Evolutionary conservation across 768 basidiomycete genomes (phyloP).

Genomic region (Leccinum pellstonianum): DNA sequence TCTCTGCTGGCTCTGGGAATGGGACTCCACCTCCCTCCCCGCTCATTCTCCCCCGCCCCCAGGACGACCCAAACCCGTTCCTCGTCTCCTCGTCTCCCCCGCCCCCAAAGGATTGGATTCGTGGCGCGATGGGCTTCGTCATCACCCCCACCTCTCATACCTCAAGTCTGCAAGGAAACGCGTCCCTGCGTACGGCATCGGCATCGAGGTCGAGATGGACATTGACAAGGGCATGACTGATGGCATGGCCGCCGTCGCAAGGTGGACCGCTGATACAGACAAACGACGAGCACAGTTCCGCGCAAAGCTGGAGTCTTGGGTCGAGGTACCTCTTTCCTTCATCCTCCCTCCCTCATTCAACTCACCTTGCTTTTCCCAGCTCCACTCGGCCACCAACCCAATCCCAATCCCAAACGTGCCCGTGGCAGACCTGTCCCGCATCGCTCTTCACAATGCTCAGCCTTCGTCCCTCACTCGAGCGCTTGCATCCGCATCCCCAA

Average conservation of each 20-base stretch:
- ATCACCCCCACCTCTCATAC: constrained; percentile 72
- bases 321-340: constrained; percentile 41
- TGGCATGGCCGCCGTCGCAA: constrained; percentile 87
- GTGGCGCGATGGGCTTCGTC: constrained; percentile 78
- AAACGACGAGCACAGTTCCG: constrained; percentile 56
- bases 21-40: constrained; percentile 58
- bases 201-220: constrained; percentile 85
- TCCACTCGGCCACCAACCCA: constrained; percentile 40
- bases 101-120: constrained; percentile 65
- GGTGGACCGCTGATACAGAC: constrained; percentile 77
- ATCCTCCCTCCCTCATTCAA: not conserved
- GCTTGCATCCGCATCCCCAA: constrained; percentile 76
- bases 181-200: constrained; percentile 78
- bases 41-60: constrained; percentile 2
- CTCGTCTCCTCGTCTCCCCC: constrained; percentile 41
- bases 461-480: constrained; percentile 67
- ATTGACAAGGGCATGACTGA: constrained; percentile 75
- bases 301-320: constrained; percentile 63
- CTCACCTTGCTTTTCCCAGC: constrained; percentile 37
- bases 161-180: constrained; percentile 63
- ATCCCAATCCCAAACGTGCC: constrained; percentile 56
- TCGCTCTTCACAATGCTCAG: constrained; percentile 47
- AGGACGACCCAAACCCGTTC: constrained; percentile 74
- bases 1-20: constrained; percentile 90
- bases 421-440: constrained; percentile 60